Percentiles rank a stretch among this genome's conserved stretches.
These are phyloP conservation scores for Phytophthora constricta DNA, from an alignment of 352 stramenopile species.

Conservation along the genomic window DNA sequence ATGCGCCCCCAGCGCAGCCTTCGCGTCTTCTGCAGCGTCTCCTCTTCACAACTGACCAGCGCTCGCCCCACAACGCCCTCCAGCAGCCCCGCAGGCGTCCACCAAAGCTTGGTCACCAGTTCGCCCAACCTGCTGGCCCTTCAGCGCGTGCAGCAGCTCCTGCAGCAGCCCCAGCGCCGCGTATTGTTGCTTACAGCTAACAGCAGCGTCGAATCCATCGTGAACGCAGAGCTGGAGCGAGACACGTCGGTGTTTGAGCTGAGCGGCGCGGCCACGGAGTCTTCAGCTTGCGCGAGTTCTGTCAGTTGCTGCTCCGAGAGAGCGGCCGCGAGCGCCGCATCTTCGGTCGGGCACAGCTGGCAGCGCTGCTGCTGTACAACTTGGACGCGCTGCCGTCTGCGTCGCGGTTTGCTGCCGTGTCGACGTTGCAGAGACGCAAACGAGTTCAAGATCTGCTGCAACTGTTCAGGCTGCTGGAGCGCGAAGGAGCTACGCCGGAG, in stretches of 20 bases:
- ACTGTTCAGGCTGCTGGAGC: conserved; percentile 76
- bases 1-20: neutral
- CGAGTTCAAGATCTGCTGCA: conserved; percentile 64
- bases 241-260: conserved; percentile 62
- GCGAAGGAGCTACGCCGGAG: conserved; percentile 52
- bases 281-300: conserved; percentile 65
- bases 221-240: conserved; percentile 35
- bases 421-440: conserved; percentile 61
- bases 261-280: conserved; percentile 69
- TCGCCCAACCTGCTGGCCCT: conserved; percentile 34
- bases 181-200: conserved; percentile 52
- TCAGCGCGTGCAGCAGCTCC: conserved; percentile 42
- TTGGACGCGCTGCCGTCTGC: conserved; percentile 44
- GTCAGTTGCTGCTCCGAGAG: conserved; percentile 70
- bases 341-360: conserved; percentile 52
- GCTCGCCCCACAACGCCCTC: conserved; percentile 5
- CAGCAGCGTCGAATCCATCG: conserved; percentile 24
- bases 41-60: conserved; percentile 15
- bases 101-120: conserved; percentile 46
- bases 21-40: conserved; percentile 23
- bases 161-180: conserved; percentile 32
- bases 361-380: conserved; percentile 65
- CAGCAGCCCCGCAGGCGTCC: conserved; percentile 25
- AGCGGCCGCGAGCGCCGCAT: conserved; percentile 57
- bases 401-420: conserved; percentile 45